Evolutionary conservation across 257 asterid species (phyloP), one percentile per base, ranked within the genome.

Genomic region (Fraxinus pennsylvanica): DNA sequence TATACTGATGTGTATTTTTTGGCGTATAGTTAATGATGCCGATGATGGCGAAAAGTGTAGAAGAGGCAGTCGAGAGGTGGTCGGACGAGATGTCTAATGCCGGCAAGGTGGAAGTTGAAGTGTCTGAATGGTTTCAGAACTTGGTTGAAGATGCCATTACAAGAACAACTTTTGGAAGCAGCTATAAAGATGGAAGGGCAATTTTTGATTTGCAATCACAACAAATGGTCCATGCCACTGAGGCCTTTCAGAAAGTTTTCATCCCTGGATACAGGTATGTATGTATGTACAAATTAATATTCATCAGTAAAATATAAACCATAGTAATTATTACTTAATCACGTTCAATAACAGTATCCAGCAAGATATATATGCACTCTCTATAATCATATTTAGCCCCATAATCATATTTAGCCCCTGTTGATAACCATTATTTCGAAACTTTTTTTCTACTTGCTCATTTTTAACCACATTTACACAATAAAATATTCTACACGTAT

Each of bases 141-240:
- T 74, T 95, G 79, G 92, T 90, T 5, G 96, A 93, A 81, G 96
- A 93, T 29, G 93, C 85, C 1, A 88, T 95, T 9, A 88, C 96
- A 0, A 81, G 90, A 70, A 90, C 89, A 19, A 91, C 92, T 21
- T 95, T 95, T 25, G 99, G 99, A 21, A 83, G 89, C 71, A 90
- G 94, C 88, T 92, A 90, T 68, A 90, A 91, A 84, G 90, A 89
- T 47, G 99, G 99, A 12, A 87, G 75, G 75, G 80, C 92, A 75
- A 91, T 95, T 77, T 93, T 88, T 47, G 79, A 88, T 25, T 57
- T 95, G 75, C 98, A 93, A 72, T 85, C 99, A 1, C 97, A 89
- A 81, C 99, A 93, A 52, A 89, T 93, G 94, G 81, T 82, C 77
- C 89, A 90, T 77, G 97, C 98, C 68, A 87, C 97, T 1, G 91